phyloP scores from a whole-genome alignment of 495 filamentous ascomycete genomes.

The Penicillium subrubescens region DNA sequence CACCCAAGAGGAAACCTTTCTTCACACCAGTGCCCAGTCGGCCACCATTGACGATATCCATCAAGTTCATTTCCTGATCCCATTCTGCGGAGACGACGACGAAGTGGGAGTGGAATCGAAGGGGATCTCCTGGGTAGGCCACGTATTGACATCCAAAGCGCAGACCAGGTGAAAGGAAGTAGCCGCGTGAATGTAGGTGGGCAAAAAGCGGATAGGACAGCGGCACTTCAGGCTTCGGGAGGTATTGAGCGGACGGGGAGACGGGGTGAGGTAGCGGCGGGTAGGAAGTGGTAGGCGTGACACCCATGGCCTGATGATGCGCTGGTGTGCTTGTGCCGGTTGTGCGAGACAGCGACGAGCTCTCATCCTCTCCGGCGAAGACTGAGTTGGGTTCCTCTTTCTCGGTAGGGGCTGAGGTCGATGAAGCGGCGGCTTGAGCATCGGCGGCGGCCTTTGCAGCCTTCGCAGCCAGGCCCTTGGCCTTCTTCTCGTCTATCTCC shows the following conservation, averaged over 20 bases:
- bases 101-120: conserved; percentile 95
- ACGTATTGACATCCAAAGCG: conserved; percentile 94
- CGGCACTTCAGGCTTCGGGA: conserved; percentile 49
- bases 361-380: conserved; percentile 38
- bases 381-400: conserved; percentile 29
- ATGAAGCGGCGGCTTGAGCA: conserved; percentile 19
- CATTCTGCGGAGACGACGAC: conserved; percentile 74
- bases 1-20: conserved; percentile 89
- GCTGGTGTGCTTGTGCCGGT: conserved; percentile 20
- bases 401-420: neutral
- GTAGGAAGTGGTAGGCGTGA: conserved; percentile 65
- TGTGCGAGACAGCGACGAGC: conserved; percentile 22
- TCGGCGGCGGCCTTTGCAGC: conserved; percentile 14
- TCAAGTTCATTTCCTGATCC: conserved; percentile 82
- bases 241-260: conserved; percentile 29
- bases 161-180: conserved; percentile 87
- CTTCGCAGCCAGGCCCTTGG: conserved; percentile 32
- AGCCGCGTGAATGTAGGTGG: conserved; percentile 75
- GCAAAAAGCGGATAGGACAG: conserved; percentile 54
- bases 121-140: conserved; percentile 91
- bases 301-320: conserved; percentile 33
- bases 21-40: conserved; percentile 92
- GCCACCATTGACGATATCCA: conserved; percentile 83
- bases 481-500: conserved; percentile 45
- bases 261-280: conserved; percentile 45